Base-by-base conservation (phyloP, 768 basidiomycete genomes). In the Termitomyces sp. region DNA sequence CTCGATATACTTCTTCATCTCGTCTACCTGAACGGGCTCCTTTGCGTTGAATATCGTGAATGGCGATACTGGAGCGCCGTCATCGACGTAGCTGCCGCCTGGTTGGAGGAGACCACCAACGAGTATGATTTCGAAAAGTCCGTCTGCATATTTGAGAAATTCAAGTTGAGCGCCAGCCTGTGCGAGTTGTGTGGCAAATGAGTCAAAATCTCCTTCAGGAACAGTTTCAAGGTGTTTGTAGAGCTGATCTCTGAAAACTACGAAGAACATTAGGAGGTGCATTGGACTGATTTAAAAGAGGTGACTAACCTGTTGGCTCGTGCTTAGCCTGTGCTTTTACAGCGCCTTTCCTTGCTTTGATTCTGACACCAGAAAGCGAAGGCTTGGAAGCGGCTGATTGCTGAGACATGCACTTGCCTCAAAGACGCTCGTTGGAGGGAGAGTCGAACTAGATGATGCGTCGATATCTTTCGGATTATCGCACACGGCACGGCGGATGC, bases 91-190 rank as follows among this genome's bases (percentile, higher is more conserved):
- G 69, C 81, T 86, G 62, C 96, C 96, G 56, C 96, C 96, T 20
- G 96, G 97, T 76, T 98, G 96, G 68, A 99, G 86, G 65, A 99
- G 89, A 46, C 94, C 94, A 53, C 96, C 96, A 70, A 95, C 90
- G 70, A 99, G 85, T 72, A 98, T 83, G 79, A 97, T 86, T 78
- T 99, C 96, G 76, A 97, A 98, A 69, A 98, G 88, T 59, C 89
- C 84, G 69, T 97, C 95, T 76, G 94, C 92, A 88, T 98, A 98
- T 80, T 97, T 97, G 76, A 96, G 87, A 71, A 87, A 89, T 77
- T 99, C 97, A 74, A 99, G 90, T 53, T 92, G 88, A 31, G 89
- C 86, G 47, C 96, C 96, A 60, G 96, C 95, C 74, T 91, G 89
- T 67, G 94, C 84, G 69, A 99, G 86, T 77, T 94, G 94, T 69